Evolutionary conservation across 129 eudicot species (phyloP).

Genomic region (Silybum marianum): DNA sequence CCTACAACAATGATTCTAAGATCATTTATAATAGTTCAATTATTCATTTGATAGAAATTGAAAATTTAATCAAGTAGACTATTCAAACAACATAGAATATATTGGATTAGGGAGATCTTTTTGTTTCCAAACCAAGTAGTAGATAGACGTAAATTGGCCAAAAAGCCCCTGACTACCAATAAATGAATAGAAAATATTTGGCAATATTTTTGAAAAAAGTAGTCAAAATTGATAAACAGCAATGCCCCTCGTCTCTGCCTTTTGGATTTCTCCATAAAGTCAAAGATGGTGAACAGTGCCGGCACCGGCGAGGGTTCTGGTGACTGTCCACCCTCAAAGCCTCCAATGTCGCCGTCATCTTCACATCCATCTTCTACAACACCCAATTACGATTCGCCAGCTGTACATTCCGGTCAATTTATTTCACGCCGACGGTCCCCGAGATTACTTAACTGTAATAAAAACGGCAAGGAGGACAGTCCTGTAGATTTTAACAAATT

Average conservation of each 20-base stretch:
- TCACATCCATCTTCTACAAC: constrained; percentile 9
- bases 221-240: neutral
- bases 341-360: constrained; percentile 23
- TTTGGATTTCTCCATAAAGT: constrained; percentile 9
- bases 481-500: constrained; percentile 7
- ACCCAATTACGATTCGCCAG: constrained; percentile 15
- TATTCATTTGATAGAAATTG: too few relatives aligned
- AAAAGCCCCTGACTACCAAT: too few relatives aligned
- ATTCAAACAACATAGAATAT: too few relatives aligned
- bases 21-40: too few relatives aligned
- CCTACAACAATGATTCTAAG: too few relatives aligned
- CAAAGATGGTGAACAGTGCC: constrained; percentile 33
- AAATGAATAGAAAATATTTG: neutral
- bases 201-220: neutral
- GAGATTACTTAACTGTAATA: constrained; percentile 30
- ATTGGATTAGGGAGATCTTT: too few relatives aligned
- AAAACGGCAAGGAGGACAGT: constrained; percentile 17
- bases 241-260: constrained; percentile 13
- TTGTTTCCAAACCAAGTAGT: too few relatives aligned
- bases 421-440: constrained; percentile 45
- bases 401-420: constrained; percentile 17
- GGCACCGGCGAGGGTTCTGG: constrained; percentile 25
- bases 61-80: too few relatives aligned
- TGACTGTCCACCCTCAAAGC: constrained; percentile 6
- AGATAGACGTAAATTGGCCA: too few relatives aligned